A percentile compares a stretch with the other conserved stretches of the same genome.
Evolutionary conservation across 2,329 filamentous ascomycete genomes (phyloP).

Genomic region (Exophiala aquamarina): DNA sequence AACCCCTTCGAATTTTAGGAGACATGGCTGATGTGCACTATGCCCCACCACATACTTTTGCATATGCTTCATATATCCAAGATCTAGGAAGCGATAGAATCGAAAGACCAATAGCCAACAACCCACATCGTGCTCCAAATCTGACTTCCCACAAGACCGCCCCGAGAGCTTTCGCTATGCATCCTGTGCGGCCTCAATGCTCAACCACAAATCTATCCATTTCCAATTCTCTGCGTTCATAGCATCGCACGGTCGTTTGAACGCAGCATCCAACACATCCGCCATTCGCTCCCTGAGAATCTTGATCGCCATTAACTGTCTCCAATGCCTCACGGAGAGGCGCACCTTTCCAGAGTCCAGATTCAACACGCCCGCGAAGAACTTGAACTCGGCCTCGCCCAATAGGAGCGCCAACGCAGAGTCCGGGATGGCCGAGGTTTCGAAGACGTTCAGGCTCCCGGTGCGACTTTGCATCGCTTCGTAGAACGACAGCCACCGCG

Average conservation of each 20-base stretch:
- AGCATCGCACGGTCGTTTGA: slow-evolving; percentile 7
- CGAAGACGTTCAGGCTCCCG: slow-evolving; percentile 80
- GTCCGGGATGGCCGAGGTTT: slow-evolving; percentile 77
- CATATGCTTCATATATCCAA: too few species aligned
- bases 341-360: slow-evolving; percentile 84
- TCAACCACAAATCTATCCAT: slow-evolving; percentile 24
- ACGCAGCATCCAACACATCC: slow-evolving; percentile 13
- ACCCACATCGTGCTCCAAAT: too few species aligned
- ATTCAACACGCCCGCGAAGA: slow-evolving; percentile 83
- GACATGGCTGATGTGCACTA: too few species aligned
- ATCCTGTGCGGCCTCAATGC: slow-evolving; percentile 19
- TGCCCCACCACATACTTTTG: too few species aligned
- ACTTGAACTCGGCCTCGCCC: slow-evolving; percentile 84
- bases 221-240: slow-evolving; percentile 5
- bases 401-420: slow-evolving; percentile 82
- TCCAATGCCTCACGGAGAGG: slow-evolving; percentile 85
- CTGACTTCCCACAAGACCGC: neutral
- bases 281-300: slow-evolving; percentile 55
- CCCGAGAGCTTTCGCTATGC: neutral
- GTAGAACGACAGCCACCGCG: slow-evolving; percentile 90
- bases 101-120: too few species aligned
- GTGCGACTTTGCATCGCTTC: slow-evolving; percentile 92
- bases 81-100: too few species aligned
- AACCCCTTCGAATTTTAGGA: too few species aligned
- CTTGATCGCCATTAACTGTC: slow-evolving; percentile 86